Base-by-base conservation (phyloP, 805 yeast species). In the Kodamaea fukazawae region DNA sequence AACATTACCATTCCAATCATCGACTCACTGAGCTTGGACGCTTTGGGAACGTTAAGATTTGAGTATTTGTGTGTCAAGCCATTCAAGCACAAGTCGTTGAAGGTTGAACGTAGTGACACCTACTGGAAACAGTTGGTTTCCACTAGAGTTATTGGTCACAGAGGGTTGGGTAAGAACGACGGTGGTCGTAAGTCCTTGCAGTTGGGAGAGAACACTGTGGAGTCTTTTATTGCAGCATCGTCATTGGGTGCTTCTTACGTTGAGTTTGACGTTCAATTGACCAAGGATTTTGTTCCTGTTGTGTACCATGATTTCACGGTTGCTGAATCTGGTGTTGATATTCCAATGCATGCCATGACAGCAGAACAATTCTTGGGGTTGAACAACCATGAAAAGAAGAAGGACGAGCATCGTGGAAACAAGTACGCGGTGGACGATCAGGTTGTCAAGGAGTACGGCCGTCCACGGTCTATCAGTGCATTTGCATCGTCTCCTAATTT, bases 181-280 rank as follows among this genome's bases (percentile, higher is more conserved):
- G 73, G 80, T 42, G 74, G 75, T 31, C 74, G 82, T 34, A 81
- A 78, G 46, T 85, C 96, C 3, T 72, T 91, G 54, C 98, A 91
- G 61, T 72, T 91, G 44, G 98, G 98, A 30, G 98, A 91, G 55
- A 91, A 91, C 59, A 91, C 98, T 0, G 84, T 91, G 14, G 96
- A 91, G 53, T 86, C 96, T 0, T 91, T 91, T 53, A 85, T 91
- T 56, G 95, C 96, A 9, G 98, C 98, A 0, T 96, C 97, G 0
- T 88, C 95, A 2, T 68, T 91, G 48, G 98, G 98, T 29, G 98
- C 98, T 1, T 83, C 95, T 2, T 91, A 91, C 55, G 97, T 91
- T 38, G 98, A 91, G 63, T 91, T 91, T 58, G 98, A 91, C 62
- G 98, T 91, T 33, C 98, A 91, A 58, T 69, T 91, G 50, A 91